phyloP scores from a whole-genome alignment of 176 grass and related monocot species.

The sorghum (Sorghum bicolor) region Sorghum_bicolor_NCBIv3 NC_012873.2:65261501-65262000 shows the following conservation, averaged over 20 bases:
- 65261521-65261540: background rate
- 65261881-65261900: background rate
- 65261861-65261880: background rate
- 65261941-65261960: background rate
- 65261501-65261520: background rate
- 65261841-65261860: background rate
- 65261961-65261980: background rate
- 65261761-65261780: background rate
- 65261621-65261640: background rate
- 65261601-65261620: background rate
- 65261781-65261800: background rate
- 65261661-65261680: slow-evolving; percentile 67
- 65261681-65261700: slow-evolving; percentile 87
- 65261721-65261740: slow-evolving; percentile 60
- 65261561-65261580: background rate
- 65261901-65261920: background rate
- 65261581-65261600: slow-evolving; percentile 11
- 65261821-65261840: background rate
- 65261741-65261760: background rate
- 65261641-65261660: background rate
- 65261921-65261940: background rate
- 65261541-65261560: background rate
- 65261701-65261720: slow-evolving; percentile 77
- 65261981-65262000: background rate
- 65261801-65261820: background rate